Conservation (phyloP, 768 basidiomycete species). For the Tulasnella sp. region DNA sequence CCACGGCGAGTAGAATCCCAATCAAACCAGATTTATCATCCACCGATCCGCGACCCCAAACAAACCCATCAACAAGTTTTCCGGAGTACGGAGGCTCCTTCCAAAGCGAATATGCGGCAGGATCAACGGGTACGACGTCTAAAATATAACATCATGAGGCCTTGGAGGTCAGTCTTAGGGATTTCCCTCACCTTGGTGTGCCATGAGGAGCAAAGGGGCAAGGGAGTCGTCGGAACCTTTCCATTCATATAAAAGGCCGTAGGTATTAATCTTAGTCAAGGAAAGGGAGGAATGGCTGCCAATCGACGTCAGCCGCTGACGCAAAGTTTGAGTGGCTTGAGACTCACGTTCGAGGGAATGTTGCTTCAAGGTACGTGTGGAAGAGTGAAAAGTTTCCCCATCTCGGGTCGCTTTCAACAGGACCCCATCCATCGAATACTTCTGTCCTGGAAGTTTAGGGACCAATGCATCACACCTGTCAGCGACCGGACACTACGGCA, state of each 20-base stretch:
- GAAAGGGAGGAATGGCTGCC: constrained; percentile 49
- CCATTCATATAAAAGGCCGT: constrained; percentile 67
- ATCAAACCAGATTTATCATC: constrained; percentile 75
- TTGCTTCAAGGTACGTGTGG: constrained; percentile 46
- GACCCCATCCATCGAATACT: constrained; percentile 43
- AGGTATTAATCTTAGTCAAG: constrained; percentile 66
- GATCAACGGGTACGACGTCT: constrained; percentile 66
- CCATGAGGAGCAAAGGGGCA: constrained; percentile 60
- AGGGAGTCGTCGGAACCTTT: constrained; percentile 49
- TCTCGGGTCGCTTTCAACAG: constrained; percentile 42
- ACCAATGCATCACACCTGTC: no score
- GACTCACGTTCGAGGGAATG: constrained; percentile 56
- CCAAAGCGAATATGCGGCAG: constrained; percentile 50
- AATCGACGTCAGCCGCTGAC: not conserved
- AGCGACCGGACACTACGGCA: no score
- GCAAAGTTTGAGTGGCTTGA: not conserved
- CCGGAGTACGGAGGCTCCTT: constrained; percentile 57
- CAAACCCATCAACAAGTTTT: constrained; percentile 36
- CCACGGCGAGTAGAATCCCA: constrained; percentile 49
- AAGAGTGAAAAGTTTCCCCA: constrained; percentile 50
- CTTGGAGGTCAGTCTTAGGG: constrained; percentile 9
- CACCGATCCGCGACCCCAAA: constrained; percentile 69
- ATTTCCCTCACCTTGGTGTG: constrained; percentile 49
- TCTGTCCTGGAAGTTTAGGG: constrained; percentile 44
- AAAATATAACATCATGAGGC: not conserved